Percentiles rank a stretch among this genome's conserved stretches.
These are phyloP conservation scores for Cylindrodendrum hubeiense DNA, from an alignment of 2,329 filamentous ascomycete genomes.

Conservation along the genomic window DNA sequence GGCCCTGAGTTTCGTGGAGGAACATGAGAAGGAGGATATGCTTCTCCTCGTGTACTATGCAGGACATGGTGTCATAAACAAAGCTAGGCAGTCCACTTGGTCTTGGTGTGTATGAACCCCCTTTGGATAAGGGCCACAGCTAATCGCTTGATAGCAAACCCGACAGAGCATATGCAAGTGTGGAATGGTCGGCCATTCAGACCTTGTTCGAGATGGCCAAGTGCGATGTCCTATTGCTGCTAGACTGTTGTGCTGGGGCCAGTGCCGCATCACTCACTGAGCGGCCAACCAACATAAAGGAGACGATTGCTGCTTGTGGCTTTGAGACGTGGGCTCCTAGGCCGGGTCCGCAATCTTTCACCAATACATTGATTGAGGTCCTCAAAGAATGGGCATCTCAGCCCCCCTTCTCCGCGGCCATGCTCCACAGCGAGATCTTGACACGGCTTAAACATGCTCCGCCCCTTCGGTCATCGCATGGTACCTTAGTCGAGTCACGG, in stretches of 20 bases:
- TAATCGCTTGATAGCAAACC: slow-evolving; percentile 34
- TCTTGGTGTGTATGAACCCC: slow-evolving; percentile 34
- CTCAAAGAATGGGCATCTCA: slow-evolving; percentile 43
- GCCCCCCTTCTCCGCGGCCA: slow-evolving; percentile 42
- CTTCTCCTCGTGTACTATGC: slow-evolving; percentile 45
- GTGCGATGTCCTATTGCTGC: slow-evolving; percentile 42
- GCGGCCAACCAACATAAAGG: slow-evolving; percentile 43
- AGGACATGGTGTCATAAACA: slow-evolving; percentile 43
- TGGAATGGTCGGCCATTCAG: slow-evolving; percentile 45
- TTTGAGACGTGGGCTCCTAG: slow-evolving; percentile 43
- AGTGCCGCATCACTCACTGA: slow-evolving; percentile 43
- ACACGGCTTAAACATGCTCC: slow-evolving; percentile 42
- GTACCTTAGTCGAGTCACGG: slow-evolving; percentile 39
- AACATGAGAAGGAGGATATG: slow-evolving; percentile 43
- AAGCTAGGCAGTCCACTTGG: slow-evolving; percentile 43
- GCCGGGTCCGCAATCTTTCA: slow-evolving; percentile 42
- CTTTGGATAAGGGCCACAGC: background rate
- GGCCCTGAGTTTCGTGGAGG: slow-evolving; percentile 39
- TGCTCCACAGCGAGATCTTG: slow-evolving; percentile 44
- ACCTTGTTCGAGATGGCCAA: slow-evolving; percentile 44
- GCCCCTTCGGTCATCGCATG: slow-evolving; percentile 38
- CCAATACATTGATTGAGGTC: slow-evolving; percentile 42
- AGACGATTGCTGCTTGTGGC: slow-evolving; percentile 44
- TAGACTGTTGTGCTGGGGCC: slow-evolving; percentile 43
- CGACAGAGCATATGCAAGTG: slow-evolving; percentile 40